Conservation (phyloP, 2,329 filamentous ascomycete species). For the Pseudonectria buxi region DNA sequence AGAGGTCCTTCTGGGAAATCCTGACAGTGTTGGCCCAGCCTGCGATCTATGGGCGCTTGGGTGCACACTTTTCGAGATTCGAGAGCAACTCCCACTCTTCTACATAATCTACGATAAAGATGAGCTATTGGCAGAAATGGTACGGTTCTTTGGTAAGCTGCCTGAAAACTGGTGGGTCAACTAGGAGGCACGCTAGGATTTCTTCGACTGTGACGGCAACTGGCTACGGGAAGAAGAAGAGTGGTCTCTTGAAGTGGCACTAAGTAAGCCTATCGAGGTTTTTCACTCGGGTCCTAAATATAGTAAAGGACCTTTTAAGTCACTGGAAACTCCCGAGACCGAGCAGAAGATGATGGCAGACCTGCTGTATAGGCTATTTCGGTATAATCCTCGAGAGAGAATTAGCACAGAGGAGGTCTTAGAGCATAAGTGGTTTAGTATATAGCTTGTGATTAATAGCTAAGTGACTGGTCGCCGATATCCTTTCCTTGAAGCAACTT, state of each 20-base stretch:
- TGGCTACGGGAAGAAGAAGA: conserved; percentile 2
- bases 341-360: conserved; percentile 21
- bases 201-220: conserved; percentile 15
- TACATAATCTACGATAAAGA: conserved; percentile 21
- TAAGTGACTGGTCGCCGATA: no score
- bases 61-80: conserved; percentile 28
- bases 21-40: conserved; percentile 6
- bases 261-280: conserved; percentile 2
- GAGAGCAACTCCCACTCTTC: conserved; percentile 23
- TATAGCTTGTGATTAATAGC: no score
- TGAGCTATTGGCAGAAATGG: conserved; percentile 22
- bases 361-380: conserved; percentile 16
- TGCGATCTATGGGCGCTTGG: conserved; percentile 29
- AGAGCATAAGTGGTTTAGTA: conserved; percentile 17
- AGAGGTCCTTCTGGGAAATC: conserved; percentile 18
- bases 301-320: neutral
- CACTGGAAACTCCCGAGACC: conserved; percentile 1
- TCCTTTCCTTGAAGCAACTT: no score
- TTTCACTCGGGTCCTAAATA: neutral
- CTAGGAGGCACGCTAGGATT: conserved; percentile 18
- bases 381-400: conserved; percentile 13
- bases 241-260: conserved; percentile 4
- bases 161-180: conserved; percentile 24
- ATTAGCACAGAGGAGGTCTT: conserved; percentile 9
- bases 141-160: conserved; percentile 24